Evolutionary conservation across 164 flowering plant genomes (phyloP).

Genomic region (Aristolochia fimbriata): DNA sequence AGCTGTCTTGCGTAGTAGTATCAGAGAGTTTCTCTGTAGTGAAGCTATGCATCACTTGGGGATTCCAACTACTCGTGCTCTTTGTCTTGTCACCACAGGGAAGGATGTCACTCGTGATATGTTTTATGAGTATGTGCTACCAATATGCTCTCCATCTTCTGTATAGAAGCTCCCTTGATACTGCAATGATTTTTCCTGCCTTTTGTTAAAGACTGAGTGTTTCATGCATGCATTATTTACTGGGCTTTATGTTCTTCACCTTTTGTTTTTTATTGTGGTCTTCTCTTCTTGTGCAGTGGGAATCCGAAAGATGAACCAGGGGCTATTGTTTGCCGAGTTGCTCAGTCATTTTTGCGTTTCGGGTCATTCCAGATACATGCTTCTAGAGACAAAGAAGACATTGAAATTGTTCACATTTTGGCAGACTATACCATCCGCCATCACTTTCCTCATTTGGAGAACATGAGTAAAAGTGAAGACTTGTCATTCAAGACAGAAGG

Average conservation of each 20-base stretch:
- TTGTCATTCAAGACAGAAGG: slow-evolving; percentile 71
- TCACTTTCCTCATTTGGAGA: slow-evolving; percentile 87
- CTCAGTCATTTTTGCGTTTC: slow-evolving; percentile 94
- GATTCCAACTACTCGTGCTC: slow-evolving; percentile 95
- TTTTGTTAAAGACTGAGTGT: no score
- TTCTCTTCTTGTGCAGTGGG: slow-evolving; percentile 51
- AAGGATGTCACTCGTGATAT: slow-evolving; percentile 87
- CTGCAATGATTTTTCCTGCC: no score
- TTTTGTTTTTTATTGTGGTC: slow-evolving; percentile 1
- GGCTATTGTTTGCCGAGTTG: slow-evolving; percentile 94
- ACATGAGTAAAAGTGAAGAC: slow-evolving; percentile 60
- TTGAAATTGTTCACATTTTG: slow-evolving; percentile 61
- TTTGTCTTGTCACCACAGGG: slow-evolving; percentile 91
- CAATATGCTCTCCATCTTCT: no score
- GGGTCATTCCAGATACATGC: slow-evolving; percentile 98
- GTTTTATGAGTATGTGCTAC: slow-evolving; percentile 89
- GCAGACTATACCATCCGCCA: slow-evolving; percentile 81
- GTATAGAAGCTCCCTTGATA: no score
- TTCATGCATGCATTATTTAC: no score
- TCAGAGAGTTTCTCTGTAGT: slow-evolving; percentile 95
- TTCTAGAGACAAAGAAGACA: slow-evolving; percentile 78
- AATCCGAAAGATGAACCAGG: slow-evolving; percentile 99
- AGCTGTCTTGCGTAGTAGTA: slow-evolving; percentile 95
- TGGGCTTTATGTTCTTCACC: not conserved
- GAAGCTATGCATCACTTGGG: slow-evolving; percentile 95